Conservation (phyloP, 257 asterid species). For the Orobanche coerulescens region DNA sequence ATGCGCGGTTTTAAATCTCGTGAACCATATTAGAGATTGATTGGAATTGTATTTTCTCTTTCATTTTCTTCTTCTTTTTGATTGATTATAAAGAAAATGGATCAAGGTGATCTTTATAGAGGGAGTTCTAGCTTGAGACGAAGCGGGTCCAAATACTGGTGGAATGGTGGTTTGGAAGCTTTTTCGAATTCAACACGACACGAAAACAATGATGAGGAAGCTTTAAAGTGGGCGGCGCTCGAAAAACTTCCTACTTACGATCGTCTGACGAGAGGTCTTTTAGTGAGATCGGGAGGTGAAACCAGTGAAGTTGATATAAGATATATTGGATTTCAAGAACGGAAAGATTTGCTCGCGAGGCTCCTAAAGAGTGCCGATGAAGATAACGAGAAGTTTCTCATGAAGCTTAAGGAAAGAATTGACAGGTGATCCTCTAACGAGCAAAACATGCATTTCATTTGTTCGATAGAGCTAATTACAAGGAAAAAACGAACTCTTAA, state of each 20-base stretch:
- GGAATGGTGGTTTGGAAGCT: background rate
- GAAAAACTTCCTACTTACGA: constrained; percentile 33
- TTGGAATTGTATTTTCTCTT: background rate
- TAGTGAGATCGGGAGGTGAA: constrained; percentile 23
- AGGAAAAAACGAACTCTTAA: background rate
- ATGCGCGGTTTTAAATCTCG: no score
- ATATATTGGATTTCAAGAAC: constrained; percentile 30
- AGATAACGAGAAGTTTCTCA: constrained; percentile 37
- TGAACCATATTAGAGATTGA: no score
- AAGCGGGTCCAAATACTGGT: constrained; percentile 19
- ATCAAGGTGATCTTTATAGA: background rate
- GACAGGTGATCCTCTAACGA: constrained; percentile 28
- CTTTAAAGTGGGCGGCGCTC: constrained; percentile 33
- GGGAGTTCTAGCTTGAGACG: constrained; percentile 27
- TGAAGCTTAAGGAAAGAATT: constrained; percentile 35
- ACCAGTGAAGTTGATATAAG: constrained; percentile 28
- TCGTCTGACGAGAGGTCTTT: constrained; percentile 30
- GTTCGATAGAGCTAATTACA: background rate
- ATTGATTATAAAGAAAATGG: constrained; percentile 12
- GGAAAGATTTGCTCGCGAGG: constrained; percentile 30
- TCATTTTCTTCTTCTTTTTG: background rate
- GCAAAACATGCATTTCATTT: background rate
- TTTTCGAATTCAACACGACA: constrained; percentile 19
- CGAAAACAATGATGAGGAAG: constrained; percentile 31
- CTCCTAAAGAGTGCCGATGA: constrained; percentile 27